These are phyloP conservation scores for Kitagawia praeruptora DNA, from an alignment of 129 eudicot genomes.

Conservation along the genomic window DNA sequence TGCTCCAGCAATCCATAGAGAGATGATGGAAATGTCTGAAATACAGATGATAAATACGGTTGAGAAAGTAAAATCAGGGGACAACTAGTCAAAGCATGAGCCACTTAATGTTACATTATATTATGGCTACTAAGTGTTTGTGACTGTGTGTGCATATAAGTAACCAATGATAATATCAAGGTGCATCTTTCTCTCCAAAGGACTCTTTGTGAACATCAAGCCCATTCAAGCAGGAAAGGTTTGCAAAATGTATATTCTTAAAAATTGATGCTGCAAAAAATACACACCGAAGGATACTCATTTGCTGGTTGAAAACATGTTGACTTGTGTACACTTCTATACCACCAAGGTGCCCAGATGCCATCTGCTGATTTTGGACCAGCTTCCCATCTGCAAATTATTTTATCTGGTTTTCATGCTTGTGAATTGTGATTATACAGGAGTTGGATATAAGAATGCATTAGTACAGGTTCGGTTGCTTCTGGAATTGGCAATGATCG, in stretches of 20 bases:
- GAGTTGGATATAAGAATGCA: neutral
- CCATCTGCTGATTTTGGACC: constrained; percentile 90
- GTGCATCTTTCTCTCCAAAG: neutral
- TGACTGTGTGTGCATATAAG: neutral
- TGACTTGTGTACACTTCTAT: constrained; percentile 65
- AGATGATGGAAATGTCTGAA: constrained; percentile 65
- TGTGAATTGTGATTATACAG: neutral
- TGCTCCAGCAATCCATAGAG: constrained; percentile 79
- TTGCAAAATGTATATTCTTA: neutral
- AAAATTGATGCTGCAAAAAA: neutral
- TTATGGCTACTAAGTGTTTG: neutral
- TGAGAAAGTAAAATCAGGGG: neutral
- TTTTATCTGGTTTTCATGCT: neutral
- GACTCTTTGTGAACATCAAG: neutral
- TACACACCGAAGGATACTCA: constrained; percentile 65
- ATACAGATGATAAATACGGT: neutral
- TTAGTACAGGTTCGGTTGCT: neutral
- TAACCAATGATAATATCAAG: neutral
- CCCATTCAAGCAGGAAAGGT: constrained; percentile 7
- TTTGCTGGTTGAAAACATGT: constrained; percentile 48
- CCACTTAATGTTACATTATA: neutral
- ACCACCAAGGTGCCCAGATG: constrained; percentile 99
- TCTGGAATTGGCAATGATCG: neutral
- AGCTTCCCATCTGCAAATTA: constrained; percentile 81
- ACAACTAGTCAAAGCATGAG: neutral